A percentile compares a stretch with the other conserved stretches of the same genome.
Conservation (phyloP, 2,329 filamentous ascomycete genomes). For the Talaromyces sp. region DNA sequence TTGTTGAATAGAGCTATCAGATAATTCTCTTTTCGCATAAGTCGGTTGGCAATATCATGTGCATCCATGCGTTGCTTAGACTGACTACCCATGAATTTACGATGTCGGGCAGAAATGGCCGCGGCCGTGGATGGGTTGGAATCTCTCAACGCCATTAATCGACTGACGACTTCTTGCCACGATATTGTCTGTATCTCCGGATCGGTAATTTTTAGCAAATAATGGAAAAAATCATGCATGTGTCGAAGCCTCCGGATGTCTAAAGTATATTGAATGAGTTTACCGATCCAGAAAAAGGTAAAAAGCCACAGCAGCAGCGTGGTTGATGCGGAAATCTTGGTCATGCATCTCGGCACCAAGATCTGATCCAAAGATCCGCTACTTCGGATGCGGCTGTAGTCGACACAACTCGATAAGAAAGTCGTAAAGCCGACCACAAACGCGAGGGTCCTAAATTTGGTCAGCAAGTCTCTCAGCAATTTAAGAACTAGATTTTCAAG, state of each 20-base stretch:
- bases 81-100: slow-evolving; percentile 67
- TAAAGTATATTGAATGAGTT: slow-evolving; percentile 65
- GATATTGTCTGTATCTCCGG: slow-evolving; percentile 90
- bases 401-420: slow-evolving; percentile 78
- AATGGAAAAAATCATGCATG: slow-evolving; percentile 78
- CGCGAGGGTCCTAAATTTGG: slow-evolving; percentile 60
- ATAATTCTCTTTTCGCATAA: slow-evolving; percentile 97
- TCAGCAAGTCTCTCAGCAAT: background rate
- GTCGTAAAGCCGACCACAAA: slow-evolving; percentile 80
- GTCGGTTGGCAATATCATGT: slow-evolving; percentile 90
- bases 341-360: slow-evolving; percentile 68
- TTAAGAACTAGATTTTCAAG: background rate
- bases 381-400: slow-evolving; percentile 66
- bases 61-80: slow-evolving; percentile 93
- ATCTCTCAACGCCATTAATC: slow-evolving; percentile 77
- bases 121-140: slow-evolving; percentile 77
- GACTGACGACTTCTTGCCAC: slow-evolving; percentile 84
- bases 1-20: slow-evolving; percentile 97
- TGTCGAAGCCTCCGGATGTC: slow-evolving; percentile 67
- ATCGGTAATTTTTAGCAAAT: slow-evolving; percentile 76
- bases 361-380: slow-evolving; percentile 58
- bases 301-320: slow-evolving; percentile 79
- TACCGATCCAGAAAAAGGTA: slow-evolving; percentile 78
- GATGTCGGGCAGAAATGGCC: slow-evolving; percentile 52
- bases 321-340: slow-evolving; percentile 66